phyloP scores from a whole-genome alignment of 805 yeast genomes.

The Candida parachauliodes region DNA sequence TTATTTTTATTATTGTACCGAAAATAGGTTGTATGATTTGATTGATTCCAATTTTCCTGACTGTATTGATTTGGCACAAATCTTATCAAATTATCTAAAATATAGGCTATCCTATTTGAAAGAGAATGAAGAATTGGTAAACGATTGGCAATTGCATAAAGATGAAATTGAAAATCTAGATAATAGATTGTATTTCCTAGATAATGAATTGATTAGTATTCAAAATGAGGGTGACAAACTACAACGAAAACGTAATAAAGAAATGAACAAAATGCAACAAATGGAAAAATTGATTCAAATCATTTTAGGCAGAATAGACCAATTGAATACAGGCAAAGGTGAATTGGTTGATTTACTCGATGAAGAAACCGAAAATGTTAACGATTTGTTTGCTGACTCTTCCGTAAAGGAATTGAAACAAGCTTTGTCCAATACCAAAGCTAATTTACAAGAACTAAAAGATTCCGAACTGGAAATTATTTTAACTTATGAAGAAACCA shows the following conservation, averaged over 20 bases:
- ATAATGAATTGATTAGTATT: constrained; percentile 15
- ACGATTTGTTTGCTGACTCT: constrained; percentile 4
- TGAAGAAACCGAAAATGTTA: constrained; percentile 16
- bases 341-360: constrained; percentile 13
- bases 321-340: constrained; percentile 5
- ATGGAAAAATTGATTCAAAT: constrained; percentile 4
- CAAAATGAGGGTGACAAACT: constrained; percentile 15
- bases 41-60: constrained; percentile 77
- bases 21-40: constrained; percentile 46
- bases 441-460: background rate
- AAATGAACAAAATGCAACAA: background rate
- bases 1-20: constrained; percentile 61
- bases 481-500: constrained; percentile 14
- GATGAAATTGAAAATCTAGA: constrained; percentile 14
- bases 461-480: constrained; percentile 3
- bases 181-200: constrained; percentile 15
- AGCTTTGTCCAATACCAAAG: constrained; percentile 4
- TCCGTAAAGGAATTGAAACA: constrained; percentile 10
- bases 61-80: constrained; percentile 62
- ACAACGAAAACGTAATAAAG: background rate
- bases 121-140: constrained; percentile 19
- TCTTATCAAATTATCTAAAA: constrained; percentile 53
- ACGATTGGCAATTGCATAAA: constrained; percentile 15
- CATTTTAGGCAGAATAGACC: constrained; percentile 5
- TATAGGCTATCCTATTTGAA: constrained; percentile 32